Conservation (phyloP, 169 alveolate species). For the Babesia divergens region DNA sequence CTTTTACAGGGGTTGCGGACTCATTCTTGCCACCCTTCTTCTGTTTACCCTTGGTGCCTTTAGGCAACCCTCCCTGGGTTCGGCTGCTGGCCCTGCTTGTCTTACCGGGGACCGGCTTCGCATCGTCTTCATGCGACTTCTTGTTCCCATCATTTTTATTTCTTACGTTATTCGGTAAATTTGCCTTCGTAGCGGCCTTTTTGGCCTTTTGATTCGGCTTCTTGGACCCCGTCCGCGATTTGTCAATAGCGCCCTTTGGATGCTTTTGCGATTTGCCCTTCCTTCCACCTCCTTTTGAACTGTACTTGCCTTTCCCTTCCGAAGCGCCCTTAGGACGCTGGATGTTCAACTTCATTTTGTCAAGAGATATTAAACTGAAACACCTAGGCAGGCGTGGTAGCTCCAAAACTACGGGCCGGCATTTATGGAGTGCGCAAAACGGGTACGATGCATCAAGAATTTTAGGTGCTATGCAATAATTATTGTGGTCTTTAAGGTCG, state of each 20-base stretch:
- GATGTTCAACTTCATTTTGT: constrained; percentile 21
- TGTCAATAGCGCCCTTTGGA: constrained; percentile 1
- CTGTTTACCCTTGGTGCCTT: background rate
- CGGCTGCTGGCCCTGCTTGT: background rate
- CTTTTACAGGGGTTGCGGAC: background rate
- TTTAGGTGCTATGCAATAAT: too few species aligned
- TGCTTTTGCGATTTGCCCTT: background rate
- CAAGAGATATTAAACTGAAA: too few species aligned
- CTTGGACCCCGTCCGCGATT: background rate
- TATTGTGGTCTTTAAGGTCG: too few species aligned
- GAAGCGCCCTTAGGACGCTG: constrained; percentile 7
- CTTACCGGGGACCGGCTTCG: background rate
- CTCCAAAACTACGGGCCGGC: too few species aligned
- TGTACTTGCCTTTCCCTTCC: background rate
- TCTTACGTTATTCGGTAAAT: background rate
- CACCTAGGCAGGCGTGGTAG: too few species aligned
- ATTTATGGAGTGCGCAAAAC: too few species aligned
- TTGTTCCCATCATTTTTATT: background rate
- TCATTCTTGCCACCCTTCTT: background rate
- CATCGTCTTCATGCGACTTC: background rate
- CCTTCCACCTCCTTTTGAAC: background rate
- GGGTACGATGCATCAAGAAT: too few species aligned
- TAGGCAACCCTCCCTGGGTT: background rate
- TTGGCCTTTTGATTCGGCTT: background rate
- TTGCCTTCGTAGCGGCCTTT: background rate